Conservation (phyloP, 2,329 filamentous ascomycete species). For the Cladosporium phlei region DNA sequence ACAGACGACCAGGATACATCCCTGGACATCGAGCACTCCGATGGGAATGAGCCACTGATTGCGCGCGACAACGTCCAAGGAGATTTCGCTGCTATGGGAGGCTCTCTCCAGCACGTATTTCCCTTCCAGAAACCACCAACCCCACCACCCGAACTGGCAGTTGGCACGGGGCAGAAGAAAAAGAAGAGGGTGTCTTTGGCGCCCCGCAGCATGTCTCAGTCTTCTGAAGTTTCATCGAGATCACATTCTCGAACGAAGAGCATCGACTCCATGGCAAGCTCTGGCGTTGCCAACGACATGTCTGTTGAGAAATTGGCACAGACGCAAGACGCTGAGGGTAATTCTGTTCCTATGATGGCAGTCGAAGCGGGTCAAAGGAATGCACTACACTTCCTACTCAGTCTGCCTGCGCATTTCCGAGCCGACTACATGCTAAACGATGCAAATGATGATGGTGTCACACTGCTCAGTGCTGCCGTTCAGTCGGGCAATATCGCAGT, state of each 20-base stretch:
- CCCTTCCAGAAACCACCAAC: conserved; percentile 69
- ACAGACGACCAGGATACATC: conserved; percentile 20
- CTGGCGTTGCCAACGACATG: conserved; percentile 73
- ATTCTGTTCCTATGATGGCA: conserved; percentile 67
- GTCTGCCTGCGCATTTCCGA: conserved; percentile 70
- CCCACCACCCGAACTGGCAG: conserved; percentile 39
- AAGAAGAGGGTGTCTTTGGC: conserved; percentile 85
- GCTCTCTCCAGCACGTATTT: conserved; percentile 74
- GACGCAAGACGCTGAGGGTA: conserved; percentile 64
- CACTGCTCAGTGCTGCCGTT: conserved; percentile 81
- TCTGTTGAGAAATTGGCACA: conserved; percentile 74
- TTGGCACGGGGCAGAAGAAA: conserved; percentile 45
- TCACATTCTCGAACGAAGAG: conserved; percentile 76
- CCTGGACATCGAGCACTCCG: conserved; percentile 6
- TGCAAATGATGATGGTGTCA: conserved; percentile 83
- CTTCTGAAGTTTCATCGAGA: conserved; percentile 66
- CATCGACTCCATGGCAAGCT: conserved; percentile 64
- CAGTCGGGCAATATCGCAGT: conserved; percentile 74
- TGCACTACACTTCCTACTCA: conserved; percentile 73
- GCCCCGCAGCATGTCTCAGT: conserved; percentile 73
- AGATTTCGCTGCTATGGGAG: conserved; percentile 28
- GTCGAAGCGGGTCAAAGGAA: conserved; percentile 59
- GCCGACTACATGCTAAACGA: conserved; percentile 69
- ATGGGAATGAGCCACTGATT: conserved; percentile 1
- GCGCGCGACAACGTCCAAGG: neutral